Evolutionary conservation across 2,329 filamentous ascomycete species (phyloP).

Genomic region (Biscogniauxia mediterranea): DNA sequence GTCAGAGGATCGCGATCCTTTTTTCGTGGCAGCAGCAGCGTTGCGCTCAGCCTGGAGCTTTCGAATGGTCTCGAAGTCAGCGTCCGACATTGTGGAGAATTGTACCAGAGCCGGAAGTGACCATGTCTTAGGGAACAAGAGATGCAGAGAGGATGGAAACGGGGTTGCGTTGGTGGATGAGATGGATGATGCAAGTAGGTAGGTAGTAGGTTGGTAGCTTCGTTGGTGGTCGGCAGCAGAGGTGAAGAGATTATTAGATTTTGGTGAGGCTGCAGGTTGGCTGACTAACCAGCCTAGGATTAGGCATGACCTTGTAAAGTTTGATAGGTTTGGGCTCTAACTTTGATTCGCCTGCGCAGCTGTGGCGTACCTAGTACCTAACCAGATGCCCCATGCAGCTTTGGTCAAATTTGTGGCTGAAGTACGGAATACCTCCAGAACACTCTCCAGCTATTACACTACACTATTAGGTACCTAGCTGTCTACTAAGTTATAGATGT

Average conservation of each 20-base stretch:
- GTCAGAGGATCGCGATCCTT: constrained; percentile 79
- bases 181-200: not conserved
- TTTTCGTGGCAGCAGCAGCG: constrained; percentile 72
- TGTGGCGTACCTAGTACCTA: no score
- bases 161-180: not conserved
- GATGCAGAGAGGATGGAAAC: not conserved
- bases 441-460: no score
- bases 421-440: no score
- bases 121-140: constrained; percentile 27
- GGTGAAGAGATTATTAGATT: not conserved
- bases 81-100: constrained; percentile 61
- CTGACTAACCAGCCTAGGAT: not conserved
- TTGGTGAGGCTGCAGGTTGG: not conserved
- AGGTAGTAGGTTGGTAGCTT: not conserved
- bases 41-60: constrained; percentile 93
- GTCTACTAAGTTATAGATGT: no score
- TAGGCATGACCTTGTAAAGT: no score
- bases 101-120: constrained; percentile 26
- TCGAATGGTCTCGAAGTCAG: constrained; percentile 84
- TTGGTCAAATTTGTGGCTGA: no score
- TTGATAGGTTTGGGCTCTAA: no score
- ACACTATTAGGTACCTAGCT: no score
- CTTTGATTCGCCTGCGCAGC: no score
- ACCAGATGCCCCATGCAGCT: no score
- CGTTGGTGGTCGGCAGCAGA: not conserved